Evolutionary conservation across 441 rosid genomes (phyloP).

Genomic region (Macaranga tanarius): DNA sequence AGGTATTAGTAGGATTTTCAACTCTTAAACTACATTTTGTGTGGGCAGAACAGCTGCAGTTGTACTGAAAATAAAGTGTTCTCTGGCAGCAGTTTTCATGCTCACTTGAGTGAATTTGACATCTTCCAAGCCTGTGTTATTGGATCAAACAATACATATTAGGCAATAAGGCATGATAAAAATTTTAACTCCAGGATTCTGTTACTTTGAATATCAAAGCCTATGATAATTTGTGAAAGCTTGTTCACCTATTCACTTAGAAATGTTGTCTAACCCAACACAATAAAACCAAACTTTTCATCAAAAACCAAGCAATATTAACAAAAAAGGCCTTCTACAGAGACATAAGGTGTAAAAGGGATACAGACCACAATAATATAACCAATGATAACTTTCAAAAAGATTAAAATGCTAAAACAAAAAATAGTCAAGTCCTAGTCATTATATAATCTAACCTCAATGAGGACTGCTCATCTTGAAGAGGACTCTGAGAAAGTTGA

Average conservation of each 20-base stretch:
- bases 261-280: neutral
- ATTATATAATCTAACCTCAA: slow-evolving; percentile 32
- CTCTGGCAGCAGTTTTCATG: slow-evolving; percentile 37
- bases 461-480: slow-evolving; percentile 24
- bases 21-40: slow-evolving; percentile 26
- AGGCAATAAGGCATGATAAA: slow-evolving; percentile 1
- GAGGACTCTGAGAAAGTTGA: slow-evolving; percentile 30
- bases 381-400: neutral
- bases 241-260: neutral
- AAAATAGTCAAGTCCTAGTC: slow-evolving; percentile 7
- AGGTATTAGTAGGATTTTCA: slow-evolving; percentile 22
- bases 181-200: neutral
- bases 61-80: slow-evolving; percentile 26
- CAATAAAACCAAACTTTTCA: neutral
- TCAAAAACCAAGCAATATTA: neutral
- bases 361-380: neutral
- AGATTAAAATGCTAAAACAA: neutral
- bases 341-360: neutral
- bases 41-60: slow-evolving; percentile 31
- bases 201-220: slow-evolving; percentile 5
- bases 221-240: neutral
- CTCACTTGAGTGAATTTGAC: slow-evolving; percentile 28
- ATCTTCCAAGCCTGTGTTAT: slow-evolving; percentile 36
- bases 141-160: slow-evolving; percentile 4
- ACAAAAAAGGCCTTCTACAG: neutral